Base-by-base conservation (phyloP, 2,329 filamentous ascomycete species). In the Penicillium sp. region DNA sequence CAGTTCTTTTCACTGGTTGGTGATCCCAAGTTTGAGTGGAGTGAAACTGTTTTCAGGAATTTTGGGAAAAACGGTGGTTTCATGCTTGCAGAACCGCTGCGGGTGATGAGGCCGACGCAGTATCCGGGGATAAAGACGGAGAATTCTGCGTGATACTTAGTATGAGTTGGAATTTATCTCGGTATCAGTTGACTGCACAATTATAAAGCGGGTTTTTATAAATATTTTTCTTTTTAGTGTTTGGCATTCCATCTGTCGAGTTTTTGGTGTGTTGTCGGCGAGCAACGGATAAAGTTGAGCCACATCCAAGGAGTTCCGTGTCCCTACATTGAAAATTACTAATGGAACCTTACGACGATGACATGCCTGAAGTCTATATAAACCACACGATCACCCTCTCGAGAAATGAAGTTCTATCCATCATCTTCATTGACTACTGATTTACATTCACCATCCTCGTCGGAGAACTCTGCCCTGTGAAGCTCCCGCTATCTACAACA, bases 51-150 rank as follows among this genome's bases (percentile, higher is more conserved):
- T 11, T 42, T 58, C 18, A 50, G 40, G 12, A 53, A 53, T 28
- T 58, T 58, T 33, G 56, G 56, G 5, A 42, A 42, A 38, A 26
- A 40, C n/a, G 40, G 46, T 23, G 56, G 56, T 9, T 58, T 54
- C 43, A 46, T 46, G 28, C 38, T 52, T 33, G 56, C 38, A 18
- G 56, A 47, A 30, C 20, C 50, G 5, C 30, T 58, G 14, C 35
- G 56, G 11, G 24, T 54, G 42, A 46, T 54, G 24, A 53, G 20
- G 4, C 50, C 50, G 20, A 20, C 46, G 4, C 56, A 58, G 46
- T 58, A 58, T 23, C 56, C 51, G 0, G 56, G 56, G 2, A 21
- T 54, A 18, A 45, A 45, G 2, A 20, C n/a, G 18, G 35, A 18
- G n/a, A 14, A 18, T 14, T 21, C 4, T 12, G 16, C 14, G 16